Evolutionary conservation across 2,329 filamentous ascomycete species (phyloP), one percentile per base, ranked within the genome.

Genomic region (Diaporthe citrichinensis): DNA sequence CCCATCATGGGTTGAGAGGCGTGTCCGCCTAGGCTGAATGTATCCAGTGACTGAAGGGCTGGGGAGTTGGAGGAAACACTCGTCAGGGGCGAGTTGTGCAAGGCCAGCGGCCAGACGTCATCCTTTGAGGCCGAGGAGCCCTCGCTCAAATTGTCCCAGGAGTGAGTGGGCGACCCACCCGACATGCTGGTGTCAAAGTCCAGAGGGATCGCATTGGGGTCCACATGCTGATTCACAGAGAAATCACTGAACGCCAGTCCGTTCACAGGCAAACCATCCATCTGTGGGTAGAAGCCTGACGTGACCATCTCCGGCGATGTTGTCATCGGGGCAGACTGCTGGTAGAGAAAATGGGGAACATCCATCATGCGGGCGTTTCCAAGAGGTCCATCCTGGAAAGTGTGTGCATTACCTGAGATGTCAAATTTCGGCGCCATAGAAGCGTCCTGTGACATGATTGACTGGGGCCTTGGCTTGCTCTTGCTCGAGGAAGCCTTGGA

Each of bases 201-300:
- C 79, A 90, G 82, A 78, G 87, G 87, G 84, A 90, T 88, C 78
- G 91, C 88, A 71, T 87, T 81, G 73, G 90, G 90, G 80, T 90
- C 87, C 81, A 91, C 88, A 78, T 91, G 89, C 80, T 86, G 85
- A 74, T 80, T 77, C 80, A 90, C 83, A 69, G 85, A 83, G 74
- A 88, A 78, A 76, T 88, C 86, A 74, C 85, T 79, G 80, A 85
- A 90, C 81, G 80, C 83, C 76, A 86, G 83, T 81, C 84, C 86
- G 81, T 86, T 84, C 58, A 84, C 78, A 74, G 83, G 80, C 78
- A 89, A 81, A 76, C 84, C 85, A 81, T 89, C 83, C 78, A 90
- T 85, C 72, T 85, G 85, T 51, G 85, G 80, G 84, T 88, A 90
- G 82, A 88, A 90, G 61, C 78, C 78, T 76, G 79, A 73, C 65